phyloP scores from a whole-genome alignment of 192 early-diverging fungal species.

The Chytriomyces sp. region DNA sequence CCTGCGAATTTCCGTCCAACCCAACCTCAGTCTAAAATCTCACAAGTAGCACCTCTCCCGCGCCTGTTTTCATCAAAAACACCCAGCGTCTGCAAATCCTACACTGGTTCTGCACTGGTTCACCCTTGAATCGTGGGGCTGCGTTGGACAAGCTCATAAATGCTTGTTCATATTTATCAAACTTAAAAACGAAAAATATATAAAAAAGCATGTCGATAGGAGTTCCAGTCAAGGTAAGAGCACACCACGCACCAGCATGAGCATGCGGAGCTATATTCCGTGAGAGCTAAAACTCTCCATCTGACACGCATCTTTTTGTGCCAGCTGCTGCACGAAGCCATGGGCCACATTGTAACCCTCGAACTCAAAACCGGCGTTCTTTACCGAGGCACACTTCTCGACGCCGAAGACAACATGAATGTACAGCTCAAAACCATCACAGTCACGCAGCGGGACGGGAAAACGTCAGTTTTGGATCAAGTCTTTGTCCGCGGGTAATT shows the following conservation, averaged over 20 bases:
- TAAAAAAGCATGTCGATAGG: slow-evolving; percentile 22
- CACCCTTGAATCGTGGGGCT: no score
- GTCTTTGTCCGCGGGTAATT: slow-evolving; percentile 88
- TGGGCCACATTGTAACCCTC: slow-evolving; percentile 94
- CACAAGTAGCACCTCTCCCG: no score
- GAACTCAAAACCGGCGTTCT: slow-evolving; percentile 94
- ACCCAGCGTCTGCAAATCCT: no score
- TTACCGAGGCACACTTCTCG: slow-evolving; percentile 92
- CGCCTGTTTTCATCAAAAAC: no score
- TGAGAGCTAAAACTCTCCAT: no score
- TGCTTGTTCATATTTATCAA: no score
- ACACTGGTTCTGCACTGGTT: no score
- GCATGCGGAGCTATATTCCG: no score
- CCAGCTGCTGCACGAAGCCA: slow-evolving; percentile 92
- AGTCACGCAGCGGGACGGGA: slow-evolving; percentile 90
- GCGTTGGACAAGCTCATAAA: no score
- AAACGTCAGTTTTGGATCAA: slow-evolving; percentile 89
- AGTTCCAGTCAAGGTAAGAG: slow-evolving; percentile 29
- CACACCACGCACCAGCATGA: background rate
- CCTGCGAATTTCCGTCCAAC: no score
- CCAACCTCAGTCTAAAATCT: no score
- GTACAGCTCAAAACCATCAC: slow-evolving; percentile 94
- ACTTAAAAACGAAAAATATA: background rate
- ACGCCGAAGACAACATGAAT: slow-evolving; percentile 99
- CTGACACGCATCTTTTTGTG: background rate